phyloP scores from a whole-genome alignment of 1,284 basidiomycete species.

The Ustilago loliicola region DNA sequence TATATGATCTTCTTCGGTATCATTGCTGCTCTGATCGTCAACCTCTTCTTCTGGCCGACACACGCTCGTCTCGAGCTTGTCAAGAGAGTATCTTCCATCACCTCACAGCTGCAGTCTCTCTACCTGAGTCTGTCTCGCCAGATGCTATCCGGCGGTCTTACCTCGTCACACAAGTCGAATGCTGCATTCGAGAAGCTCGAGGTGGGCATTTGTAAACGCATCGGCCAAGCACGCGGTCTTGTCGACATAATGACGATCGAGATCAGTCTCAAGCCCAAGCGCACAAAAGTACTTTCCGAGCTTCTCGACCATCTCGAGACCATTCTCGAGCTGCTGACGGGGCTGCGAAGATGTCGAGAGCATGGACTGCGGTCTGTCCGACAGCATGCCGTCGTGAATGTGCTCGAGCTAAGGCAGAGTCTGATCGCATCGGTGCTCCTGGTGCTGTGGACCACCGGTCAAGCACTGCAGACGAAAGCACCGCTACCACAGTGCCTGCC shows the following conservation, averaged over 20 bases:
- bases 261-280: constrained; percentile 72
- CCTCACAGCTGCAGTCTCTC: constrained; percentile 51
- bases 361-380: constrained; percentile 62
- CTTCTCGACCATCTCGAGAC: constrained; percentile 71
- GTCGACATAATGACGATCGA: constrained; percentile 69
- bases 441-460: constrained; percentile 72
- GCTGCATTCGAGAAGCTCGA: constrained; percentile 51
- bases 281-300: constrained; percentile 71
- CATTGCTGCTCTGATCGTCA: constrained; percentile 62
- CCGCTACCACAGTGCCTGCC: constrained; percentile 73
- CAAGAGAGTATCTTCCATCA: constrained; percentile 45
- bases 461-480: constrained; percentile 72
- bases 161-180: constrained; percentile 34
- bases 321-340: constrained; percentile 71
- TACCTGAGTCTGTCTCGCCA: constrained; percentile 65
- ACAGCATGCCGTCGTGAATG: constrained; percentile 72
- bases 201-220: constrained; percentile 69
- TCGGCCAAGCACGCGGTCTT: constrained; percentile 70
- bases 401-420: constrained; percentile 72
- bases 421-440: constrained; percentile 72
- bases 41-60: constrained; percentile 63
- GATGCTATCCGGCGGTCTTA: constrained; percentile 55
- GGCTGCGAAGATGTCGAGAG: constrained; percentile 72
- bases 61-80: constrained; percentile 62
- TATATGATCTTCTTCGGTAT: constrained; percentile 67